These are phyloP conservation scores for Syzygium aqueum DNA, from an alignment of 345 rosid species.

Conservation along the genomic window DNA sequence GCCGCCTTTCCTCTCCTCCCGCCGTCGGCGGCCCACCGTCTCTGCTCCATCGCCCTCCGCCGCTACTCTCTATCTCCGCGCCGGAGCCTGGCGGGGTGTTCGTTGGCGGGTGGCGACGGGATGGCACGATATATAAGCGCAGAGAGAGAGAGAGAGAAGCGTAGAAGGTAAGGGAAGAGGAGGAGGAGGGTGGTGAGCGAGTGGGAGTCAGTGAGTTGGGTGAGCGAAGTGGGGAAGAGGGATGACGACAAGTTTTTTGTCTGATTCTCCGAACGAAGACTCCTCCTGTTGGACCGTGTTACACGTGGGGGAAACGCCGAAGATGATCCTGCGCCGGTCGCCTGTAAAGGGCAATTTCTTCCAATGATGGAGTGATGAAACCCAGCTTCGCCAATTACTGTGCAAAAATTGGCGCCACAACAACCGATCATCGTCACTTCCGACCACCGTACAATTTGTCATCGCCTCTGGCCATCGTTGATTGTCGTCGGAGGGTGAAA, in stretches of 20 bases:
- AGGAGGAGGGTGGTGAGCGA: background rate
- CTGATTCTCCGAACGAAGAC: background rate
- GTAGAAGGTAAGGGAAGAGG: background rate
- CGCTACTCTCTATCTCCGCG: background rate
- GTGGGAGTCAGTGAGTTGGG: background rate
- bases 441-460: background rate
- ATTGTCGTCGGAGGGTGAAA: too few species aligned
- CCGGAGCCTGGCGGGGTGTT: background rate
- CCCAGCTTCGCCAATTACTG: too few species aligned
- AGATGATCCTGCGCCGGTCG: background rate
- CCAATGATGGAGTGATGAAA: too few species aligned
- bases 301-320: background rate
- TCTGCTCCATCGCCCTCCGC: background rate
- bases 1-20: background rate
- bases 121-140: background rate
- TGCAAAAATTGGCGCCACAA: too few species aligned
- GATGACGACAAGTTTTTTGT: background rate
- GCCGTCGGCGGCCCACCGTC: slow-evolving; percentile 1
- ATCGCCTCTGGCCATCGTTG: fast-evolving
- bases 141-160: background rate
- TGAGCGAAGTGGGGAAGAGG: background rate
- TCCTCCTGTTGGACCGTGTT: background rate
- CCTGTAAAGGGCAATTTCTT: background rate
- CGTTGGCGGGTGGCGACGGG: background rate
- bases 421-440: too few species aligned